Base-by-base conservation (phyloP, 768 basidiomycete genomes). In the Amanita exitialis region DNA sequence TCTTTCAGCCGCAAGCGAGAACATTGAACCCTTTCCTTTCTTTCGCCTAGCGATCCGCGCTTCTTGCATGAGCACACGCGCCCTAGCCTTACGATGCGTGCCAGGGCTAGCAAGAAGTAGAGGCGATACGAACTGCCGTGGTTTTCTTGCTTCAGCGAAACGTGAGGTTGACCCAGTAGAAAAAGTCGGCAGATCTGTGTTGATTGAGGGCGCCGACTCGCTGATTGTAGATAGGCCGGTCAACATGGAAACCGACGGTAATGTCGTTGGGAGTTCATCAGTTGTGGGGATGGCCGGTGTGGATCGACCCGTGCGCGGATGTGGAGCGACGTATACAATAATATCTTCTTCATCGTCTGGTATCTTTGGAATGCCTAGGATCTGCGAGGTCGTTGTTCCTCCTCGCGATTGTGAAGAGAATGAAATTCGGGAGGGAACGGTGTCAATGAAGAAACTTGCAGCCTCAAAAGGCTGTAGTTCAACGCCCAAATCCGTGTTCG, bases 241-340 rank as follows among this genome's bases (percentile, higher is more conserved):
- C 47, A 69, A 50, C 51, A 65, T 45, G 36, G 63, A 56, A 18
- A 49, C 54, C 23, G 50, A 25, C 42, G 61, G 39, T 13, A 59
- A 28, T 32, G 21, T 44, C 21, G 55, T 35, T 6, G 51, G 37
- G 9, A 48, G 30, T 43, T 51, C 27, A 2, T 53, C 38, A 32
- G 49, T 16, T 13, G 38, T 13, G 12, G 38, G 36, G 7, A 49
- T 54, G 44, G 38, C 59, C 34, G 46, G 58, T 27, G 1, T 58
- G 41, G 15, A 52, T 53, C 49, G 47, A 5, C 44, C 36, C 2
- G 54, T 44, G 1, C 83, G 77, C 4, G 86, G 86, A 58, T 85
- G 77, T 0, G 87, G 86, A 0, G 86, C 85, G 21, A 80, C 81
- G 58, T 89, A 89, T 8, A 90, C 86, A 49, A 90, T 88, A 3